Conservation (phyloP, 495 filamentous ascomycete genomes). For the Daldinia concentrica region DNA sequence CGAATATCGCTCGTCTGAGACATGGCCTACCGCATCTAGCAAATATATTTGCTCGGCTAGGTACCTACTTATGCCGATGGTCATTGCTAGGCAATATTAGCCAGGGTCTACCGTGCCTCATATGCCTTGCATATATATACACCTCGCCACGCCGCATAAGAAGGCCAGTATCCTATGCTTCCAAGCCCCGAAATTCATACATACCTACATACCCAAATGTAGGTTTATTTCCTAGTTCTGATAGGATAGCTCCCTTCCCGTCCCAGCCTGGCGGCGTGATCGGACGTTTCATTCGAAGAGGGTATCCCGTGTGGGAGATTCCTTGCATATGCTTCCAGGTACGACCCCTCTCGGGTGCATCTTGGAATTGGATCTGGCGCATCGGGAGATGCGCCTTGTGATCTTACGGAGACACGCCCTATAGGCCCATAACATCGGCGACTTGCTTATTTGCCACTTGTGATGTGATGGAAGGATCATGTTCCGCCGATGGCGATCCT, state of each 20-base stretch:
- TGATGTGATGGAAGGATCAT: background rate
- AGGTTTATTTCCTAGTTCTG: background rate
- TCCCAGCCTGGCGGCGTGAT: background rate
- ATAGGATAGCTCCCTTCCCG: background rate
- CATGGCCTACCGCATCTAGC: background rate
- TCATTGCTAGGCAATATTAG: background rate
- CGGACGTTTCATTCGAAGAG: background rate
- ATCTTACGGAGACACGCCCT: background rate
- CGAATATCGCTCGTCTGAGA: background rate
- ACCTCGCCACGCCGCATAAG: background rate
- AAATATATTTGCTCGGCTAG: background rate
- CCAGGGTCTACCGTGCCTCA: background rate
- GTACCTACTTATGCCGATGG: background rate
- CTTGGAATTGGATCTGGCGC: background rate
- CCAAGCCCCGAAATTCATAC: background rate
- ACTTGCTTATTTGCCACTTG: background rate
- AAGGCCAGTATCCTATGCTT: background rate
- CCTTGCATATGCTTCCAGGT: background rate
- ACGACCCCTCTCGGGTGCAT: background rate
- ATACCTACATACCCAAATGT: background rate
- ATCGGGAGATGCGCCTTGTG: background rate
- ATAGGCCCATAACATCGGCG: background rate
- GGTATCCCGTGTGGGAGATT: background rate
- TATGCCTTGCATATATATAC: background rate
- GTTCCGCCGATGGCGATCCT: background rate